Evolutionary conservation across 1,284 basidiomycete genomes (phyloP), one percentile per base, ranked within the genome.

Genomic region (Chiua sp.): DNA sequence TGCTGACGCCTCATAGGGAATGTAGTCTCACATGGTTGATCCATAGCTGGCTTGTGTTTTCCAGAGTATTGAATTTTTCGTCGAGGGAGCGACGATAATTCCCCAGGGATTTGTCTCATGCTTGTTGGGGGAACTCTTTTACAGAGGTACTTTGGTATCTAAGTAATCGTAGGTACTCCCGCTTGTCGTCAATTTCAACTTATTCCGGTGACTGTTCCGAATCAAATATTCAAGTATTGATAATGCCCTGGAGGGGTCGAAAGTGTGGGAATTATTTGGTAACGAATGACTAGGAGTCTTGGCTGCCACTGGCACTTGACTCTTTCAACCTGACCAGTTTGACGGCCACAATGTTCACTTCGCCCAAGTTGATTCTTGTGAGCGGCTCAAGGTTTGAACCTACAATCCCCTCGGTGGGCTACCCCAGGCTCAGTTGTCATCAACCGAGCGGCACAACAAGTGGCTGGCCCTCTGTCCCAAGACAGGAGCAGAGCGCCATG

Each of bases 311-410:
- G 26, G 26, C 26, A 26, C 26, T 26, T 44, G 20, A 22, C 20
- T 44, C 42, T 44, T 42, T 50, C n/a, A 28, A 28, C 20, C 32
- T 20, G 61, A 75, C 73, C 73, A 75, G 73, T 55, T 74, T 72
- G 32, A 73, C 70, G 65, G 71, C 69, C 58, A 56, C 69, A 55
- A 64, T 57, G 65, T 67, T 73, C 72, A 73, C 63, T 55, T 61
- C 70, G 54, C 48, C 73, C 49, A 59, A 61, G 68, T 63, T 32
- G 57, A 8, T 39, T 5, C 8, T 75, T 57, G 64, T 75, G 71
- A 75, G 67, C 70, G 62, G 71, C 69, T 59, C 59, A 76, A 73
- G 72, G 72, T 75, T 72, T 75, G 72, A 75, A 70, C 52, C 60
- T 74, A 26, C 26, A 26, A 26, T 26, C 26, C 26, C 26, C 26